These are phyloP conservation scores for Tuber calosporum DNA, from an alignment of 495 filamentous ascomycete genomes.

Conservation along the genomic window DNA sequence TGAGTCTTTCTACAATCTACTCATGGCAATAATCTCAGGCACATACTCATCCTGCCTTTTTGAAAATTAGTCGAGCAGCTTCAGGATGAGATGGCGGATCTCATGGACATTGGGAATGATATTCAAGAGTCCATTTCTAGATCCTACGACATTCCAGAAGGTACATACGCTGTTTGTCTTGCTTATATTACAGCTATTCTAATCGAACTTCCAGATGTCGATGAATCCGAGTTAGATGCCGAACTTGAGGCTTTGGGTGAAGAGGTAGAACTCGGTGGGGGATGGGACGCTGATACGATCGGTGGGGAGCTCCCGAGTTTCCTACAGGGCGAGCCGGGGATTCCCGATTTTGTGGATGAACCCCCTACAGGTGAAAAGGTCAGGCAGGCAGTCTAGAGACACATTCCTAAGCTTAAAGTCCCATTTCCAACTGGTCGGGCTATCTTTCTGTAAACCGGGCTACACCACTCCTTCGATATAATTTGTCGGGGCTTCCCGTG, in stretches of 20 bases:
- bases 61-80: conserved; percentile 61
- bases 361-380: conserved; percentile 43
- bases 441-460: neutral
- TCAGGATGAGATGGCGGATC: conserved; percentile 98
- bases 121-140: conserved; percentile 93
- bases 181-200: neutral
- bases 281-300: conserved; percentile 50
- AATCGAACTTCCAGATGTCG: conserved; percentile 59
- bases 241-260: conserved; percentile 91
- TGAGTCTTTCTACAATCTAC: conserved; percentile 14
- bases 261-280: conserved; percentile 67
- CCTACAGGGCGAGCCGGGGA: conserved; percentile 65
- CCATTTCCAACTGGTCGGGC: neutral
- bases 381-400: conserved; percentile 33
- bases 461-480: neutral
- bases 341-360: conserved; percentile 77
- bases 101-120: conserved; percentile 97
- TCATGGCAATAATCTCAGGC: neutral
- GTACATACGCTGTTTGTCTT: conserved; percentile 6
- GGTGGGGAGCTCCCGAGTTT: conserved; percentile 70
- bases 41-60: conserved; percentile 15
- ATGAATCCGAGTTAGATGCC: conserved; percentile 94
- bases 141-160: conserved; percentile 92
- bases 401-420: neutral
- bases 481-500: neutral